Base-by-base conservation (phyloP, 106 monocot genomes). In the Acorus gramineus region DNA sequence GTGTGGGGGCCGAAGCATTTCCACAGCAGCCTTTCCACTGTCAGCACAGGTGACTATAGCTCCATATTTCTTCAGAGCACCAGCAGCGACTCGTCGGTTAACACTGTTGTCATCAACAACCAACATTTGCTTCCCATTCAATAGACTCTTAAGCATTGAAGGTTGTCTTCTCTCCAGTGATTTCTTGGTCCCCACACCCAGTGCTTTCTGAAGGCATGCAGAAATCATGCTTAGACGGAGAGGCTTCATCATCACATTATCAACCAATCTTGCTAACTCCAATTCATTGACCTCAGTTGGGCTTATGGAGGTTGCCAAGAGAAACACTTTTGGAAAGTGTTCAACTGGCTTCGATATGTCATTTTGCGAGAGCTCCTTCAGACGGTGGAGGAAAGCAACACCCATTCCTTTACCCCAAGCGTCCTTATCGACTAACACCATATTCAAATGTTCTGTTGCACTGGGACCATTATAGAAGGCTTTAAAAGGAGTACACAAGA, bases 31-130 rank as follows among this genome's bases (percentile, higher is more conserved):
- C 63, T 87, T 93, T 3, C 92, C 92, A 60, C 87, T 82, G 6
- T 85, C 84, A 13, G 73, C 85, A 69, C 92, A 88, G 11, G 79
- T 88, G 50, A 93, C 87, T 47, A 76, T 44, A 62, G 85, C 87
- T 61, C 92, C 85, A 60, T 80, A 88, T 66, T 88, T 93, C 45
- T 82, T 77, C 70, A 93, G 71, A 68, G 79, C 85, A 53, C 82
- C 87, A 44, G 73, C 81, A 47, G 87, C 92, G 63, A 93, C 92
- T 61, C 68, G 84, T 9, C 84, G 72, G 60, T 87, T 93, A 47
- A 93, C 85, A 14, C 61, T 64, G 74, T 93, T 93, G 62, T 93
- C 92, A 61, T 93, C 92, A 42, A 93, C 92, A 53, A 93, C 87
- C 49, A 87, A 61, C 47, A 93, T 93, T 7, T 73, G 66, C 52